phyloP scores from a whole-genome alignment of 108 stramenopile species.

The Schizochytrium sp. region DNA sequence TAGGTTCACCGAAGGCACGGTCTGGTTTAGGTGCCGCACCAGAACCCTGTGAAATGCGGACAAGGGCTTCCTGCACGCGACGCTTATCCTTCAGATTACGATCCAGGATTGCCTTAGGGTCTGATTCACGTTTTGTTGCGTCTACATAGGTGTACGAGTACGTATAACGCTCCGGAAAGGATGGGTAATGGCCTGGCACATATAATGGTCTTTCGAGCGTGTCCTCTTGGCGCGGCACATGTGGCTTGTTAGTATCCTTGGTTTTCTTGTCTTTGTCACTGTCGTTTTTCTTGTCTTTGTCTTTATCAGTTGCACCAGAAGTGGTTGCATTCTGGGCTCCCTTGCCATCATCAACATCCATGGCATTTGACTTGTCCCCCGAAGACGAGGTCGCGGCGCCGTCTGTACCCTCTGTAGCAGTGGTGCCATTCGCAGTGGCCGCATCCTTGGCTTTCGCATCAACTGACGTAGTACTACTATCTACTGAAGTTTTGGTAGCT shows the following conservation, averaged over 20 bases:
- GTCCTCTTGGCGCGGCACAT: not conserved
- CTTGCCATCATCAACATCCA: not conserved
- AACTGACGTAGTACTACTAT: not conserved
- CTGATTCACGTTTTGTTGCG: slow-evolving; percentile 44
- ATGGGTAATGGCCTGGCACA: slow-evolving; percentile 27
- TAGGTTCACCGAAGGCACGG: not conserved
- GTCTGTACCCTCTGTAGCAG: not conserved
- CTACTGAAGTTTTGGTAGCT: not conserved
- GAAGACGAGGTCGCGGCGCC: not conserved
- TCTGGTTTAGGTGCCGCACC: not conserved
- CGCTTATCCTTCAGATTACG: slow-evolving; percentile 34
- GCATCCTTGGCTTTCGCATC: not conserved
- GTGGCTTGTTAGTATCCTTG: not conserved
- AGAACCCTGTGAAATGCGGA: not conserved
- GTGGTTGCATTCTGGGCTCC: not conserved
- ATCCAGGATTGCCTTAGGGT: slow-evolving; percentile 36
- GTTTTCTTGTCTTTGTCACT: not conserved
- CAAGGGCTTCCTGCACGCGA: slow-evolving; percentile 26
- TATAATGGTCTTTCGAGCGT: not conserved
- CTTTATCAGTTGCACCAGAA: too few species aligned
- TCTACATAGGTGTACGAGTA: slow-evolving; percentile 45
- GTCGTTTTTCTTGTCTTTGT: not conserved
- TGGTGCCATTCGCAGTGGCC: not conserved
- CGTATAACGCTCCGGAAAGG: slow-evolving; percentile 39
- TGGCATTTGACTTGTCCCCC: not conserved